Evolutionary conservation across 306 rosid genomes (phyloP), one percentile per base, ranked within the genome.

Genomic region (Fragaria ananassa): DNA sequence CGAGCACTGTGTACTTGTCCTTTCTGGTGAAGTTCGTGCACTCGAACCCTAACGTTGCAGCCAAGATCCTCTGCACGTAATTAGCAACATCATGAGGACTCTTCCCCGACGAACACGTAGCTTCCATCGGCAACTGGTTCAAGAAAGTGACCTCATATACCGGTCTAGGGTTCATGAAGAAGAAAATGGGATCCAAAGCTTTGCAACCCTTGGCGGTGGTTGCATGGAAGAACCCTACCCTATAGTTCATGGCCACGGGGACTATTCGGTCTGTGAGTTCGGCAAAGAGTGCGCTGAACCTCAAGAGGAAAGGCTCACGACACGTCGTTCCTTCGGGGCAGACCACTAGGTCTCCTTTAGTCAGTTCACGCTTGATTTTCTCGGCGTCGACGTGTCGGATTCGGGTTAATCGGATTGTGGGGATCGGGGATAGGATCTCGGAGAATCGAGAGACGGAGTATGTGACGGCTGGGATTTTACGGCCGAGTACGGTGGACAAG

Each of bases 241-340:
- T 82, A 37, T 92, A 95, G 70, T 89, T 95, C 97, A 95, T 95
- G 4, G 97, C 99, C 69, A 95, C 99, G 2, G 99, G 97, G 19
- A 95, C 99, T n/a, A 95, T 95, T 29, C 91, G 79, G 78, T 95
- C 96, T 0, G 99, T 92, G 27, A 95, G 77, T 11, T 95, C 99
- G 0, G 99, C 97, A 34, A 92, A 95, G 0, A 95, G 86, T 0
- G 87, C 96, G 35, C 97, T 92, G 75, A 95, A 95, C 58, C 99
- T 56, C 31, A 92, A 27, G 7, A 95, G 92, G n/a, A 95, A 95
- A 2, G 99, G 99, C 44, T 95, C 97, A 1, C 99, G 91, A 29
- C 99, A 95, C 0, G 99, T 95, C 5, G 99, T 95, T 27, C 99
- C 99, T 83, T 95, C 99, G 0, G 99, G 99, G 41, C 99, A 95